Conservation (phyloP, 306 rosid genomes). For the Aeschynomene evenia region DNA sequence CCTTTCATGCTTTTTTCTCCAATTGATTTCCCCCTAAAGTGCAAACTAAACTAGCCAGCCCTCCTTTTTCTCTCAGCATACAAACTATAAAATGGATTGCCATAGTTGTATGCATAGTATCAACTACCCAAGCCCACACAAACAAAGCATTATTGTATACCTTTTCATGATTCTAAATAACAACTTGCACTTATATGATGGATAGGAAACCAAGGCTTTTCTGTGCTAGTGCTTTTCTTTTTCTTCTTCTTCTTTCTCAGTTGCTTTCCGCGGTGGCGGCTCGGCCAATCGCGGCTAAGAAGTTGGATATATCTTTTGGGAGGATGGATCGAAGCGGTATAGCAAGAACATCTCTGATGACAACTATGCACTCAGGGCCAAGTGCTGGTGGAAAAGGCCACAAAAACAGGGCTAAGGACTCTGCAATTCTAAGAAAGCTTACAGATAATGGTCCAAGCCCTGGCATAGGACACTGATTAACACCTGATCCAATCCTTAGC, state of each 20-base stretch:
- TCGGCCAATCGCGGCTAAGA: constrained; percentile 23
- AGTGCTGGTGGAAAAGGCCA: constrained; percentile 52
- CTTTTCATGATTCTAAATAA: constrained; percentile 4
- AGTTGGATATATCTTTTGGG: not conserved
- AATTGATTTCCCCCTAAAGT: constrained; percentile 16
- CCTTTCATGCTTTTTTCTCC: not conserved
- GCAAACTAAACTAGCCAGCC: not conserved
- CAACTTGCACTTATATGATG: constrained; percentile 21
- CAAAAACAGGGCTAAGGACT: not conserved
- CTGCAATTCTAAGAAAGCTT: not conserved
- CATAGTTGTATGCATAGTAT: not conserved
- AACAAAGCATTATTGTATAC: not conserved
- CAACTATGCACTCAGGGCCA: constrained; percentile 51
- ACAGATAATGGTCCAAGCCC: constrained; percentile 42
- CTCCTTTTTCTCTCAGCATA: not conserved
- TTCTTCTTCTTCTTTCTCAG: constrained; percentile 25
- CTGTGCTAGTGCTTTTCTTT: constrained; percentile 2
- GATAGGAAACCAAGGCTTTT: constrained; percentile 8
- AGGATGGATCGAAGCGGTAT: not conserved
- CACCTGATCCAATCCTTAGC: not conserved
- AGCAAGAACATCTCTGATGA: constrained; percentile 23
- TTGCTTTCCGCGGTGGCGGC: constrained; percentile 20
- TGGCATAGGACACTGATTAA: constrained; percentile 36
- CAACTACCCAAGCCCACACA: not conserved
- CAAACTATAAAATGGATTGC: constrained; percentile 12